Conservation (phyloP, 2,329 filamentous ascomycete genomes). For the Lachnellula subtilissima region DNA sequence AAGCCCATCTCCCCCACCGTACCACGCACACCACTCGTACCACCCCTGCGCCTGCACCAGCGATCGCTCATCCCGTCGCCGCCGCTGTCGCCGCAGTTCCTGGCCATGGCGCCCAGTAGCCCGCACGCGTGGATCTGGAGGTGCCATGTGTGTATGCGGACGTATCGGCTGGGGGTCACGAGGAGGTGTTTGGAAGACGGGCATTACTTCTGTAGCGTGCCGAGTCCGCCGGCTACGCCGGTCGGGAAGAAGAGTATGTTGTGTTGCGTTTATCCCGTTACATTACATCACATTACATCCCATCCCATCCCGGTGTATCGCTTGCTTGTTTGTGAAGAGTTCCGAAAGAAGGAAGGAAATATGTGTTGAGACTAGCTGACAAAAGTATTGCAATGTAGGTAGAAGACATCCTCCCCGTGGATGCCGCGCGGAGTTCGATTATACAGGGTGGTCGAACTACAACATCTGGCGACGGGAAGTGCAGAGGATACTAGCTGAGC, state of each 20-base stretch:
- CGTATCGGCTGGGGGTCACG: constrained; percentile 33
- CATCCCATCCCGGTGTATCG: no score
- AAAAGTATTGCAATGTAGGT: not conserved
- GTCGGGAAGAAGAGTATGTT: no score
- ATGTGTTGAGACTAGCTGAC: no score
- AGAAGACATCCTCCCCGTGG: not conserved
- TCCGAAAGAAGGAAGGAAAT: no score
- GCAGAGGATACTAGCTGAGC: not conserved
- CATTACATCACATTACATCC: no score
- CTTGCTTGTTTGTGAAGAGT: no score
- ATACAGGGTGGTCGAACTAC: constrained; percentile 13
- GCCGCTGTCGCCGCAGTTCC: constrained; percentile 22
- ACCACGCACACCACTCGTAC: constrained; percentile 3
- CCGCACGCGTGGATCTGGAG: constrained; percentile 34
- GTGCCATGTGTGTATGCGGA: constrained; percentile 31
- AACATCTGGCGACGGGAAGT: constrained; percentile 16
- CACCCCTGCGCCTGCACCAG: constrained; percentile 16
- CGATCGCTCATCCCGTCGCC: constrained; percentile 20
- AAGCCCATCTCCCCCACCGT: not conserved
- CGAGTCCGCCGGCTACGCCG: not conserved
- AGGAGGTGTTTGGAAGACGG: constrained; percentile 32
- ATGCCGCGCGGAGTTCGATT: constrained; percentile 21
- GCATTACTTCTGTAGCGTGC: constrained; percentile 22
- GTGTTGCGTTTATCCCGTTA: no score
- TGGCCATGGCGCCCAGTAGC: constrained; percentile 22